Percentiles rank a stretch among this genome's conserved stretches.
Evolutionary conservation across 768 basidiomycete genomes (phyloP).

Genomic region (Hygrocybe coccinea): DNA sequence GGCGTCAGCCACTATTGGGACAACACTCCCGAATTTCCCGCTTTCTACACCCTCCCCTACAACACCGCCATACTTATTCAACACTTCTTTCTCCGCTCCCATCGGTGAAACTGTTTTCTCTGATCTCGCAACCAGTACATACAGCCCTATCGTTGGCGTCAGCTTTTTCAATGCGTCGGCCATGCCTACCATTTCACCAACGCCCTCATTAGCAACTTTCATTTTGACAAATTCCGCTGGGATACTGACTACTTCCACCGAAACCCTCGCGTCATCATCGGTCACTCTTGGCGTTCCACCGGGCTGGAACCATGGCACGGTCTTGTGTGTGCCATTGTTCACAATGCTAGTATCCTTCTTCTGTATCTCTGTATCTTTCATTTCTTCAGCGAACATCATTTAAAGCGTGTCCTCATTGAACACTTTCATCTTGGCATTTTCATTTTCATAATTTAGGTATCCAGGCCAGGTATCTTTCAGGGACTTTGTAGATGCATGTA

Average conservation of each 20-base stretch:
- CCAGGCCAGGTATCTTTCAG: no score
- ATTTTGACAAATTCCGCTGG: slow-evolving; percentile 55
- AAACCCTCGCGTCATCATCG: slow-evolving; percentile 40
- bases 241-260: slow-evolving; percentile 48
- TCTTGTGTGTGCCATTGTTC: not conserved
- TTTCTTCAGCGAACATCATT: slow-evolving; percentile 10
- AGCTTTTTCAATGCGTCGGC: slow-evolving; percentile 43
- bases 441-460: no score
- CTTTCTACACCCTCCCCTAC: slow-evolving; percentile 60
- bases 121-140: slow-evolving; percentile 70
- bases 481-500: not conserved
- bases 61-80: slow-evolving; percentile 63
- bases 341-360: not conserved
- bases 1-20: slow-evolving; percentile 57
- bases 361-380: slow-evolving; percentile 17
- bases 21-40: slow-evolving; percentile 67
- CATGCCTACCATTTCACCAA: slow-evolving; percentile 52
- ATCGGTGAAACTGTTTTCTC: slow-evolving; percentile 53
- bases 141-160: slow-evolving; percentile 51
- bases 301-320: slow-evolving; percentile 41
- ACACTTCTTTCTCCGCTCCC: slow-evolving; percentile 55
- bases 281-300: slow-evolving; percentile 62
- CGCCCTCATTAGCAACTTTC: slow-evolving; percentile 50
- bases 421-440: not conserved
- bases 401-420: not conserved